Evolutionary conservation across 352 stramenopile genomes (phyloP), one percentile per base, ranked within the genome.

Genomic region (Phytophthora colocasiae): DNA sequence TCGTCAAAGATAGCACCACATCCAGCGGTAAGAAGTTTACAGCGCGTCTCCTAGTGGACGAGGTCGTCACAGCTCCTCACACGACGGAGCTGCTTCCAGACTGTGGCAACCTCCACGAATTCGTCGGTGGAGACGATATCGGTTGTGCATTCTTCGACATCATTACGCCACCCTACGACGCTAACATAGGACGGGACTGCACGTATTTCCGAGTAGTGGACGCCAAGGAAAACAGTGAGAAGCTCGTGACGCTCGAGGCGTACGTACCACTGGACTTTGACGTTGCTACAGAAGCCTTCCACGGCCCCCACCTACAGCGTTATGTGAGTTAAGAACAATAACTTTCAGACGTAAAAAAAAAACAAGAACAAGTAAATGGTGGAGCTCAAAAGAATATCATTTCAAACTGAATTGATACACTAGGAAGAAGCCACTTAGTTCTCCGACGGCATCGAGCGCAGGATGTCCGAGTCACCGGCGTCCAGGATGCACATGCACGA

Each of bases 381-480:
- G 56, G 40, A 56, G 66, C 66, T 61, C 66, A 75, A 59, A 38
- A 63, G 60, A 73, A 63, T 67, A 22, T 55, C 49, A 66, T 74
- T 70, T 52, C 9, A 17, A 51, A 39, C 41, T 39, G 10, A 22
- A 38, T 41, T 59, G 46, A 27, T 51, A 49, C n/a, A 24, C 45
- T 51, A 48, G 52, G 24, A 51, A 53, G n/a, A 56, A 54, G 43
- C 6, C 46, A 34, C 32, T 44, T 74, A 69, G 82, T 91, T 89
- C 56, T 89, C 78, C 44, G 45, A 69, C 19, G 73, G 68, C 75
- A 78, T 83, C n/a, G 86, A 81, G 55, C 85, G 87, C 65, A 99
- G 80, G 80, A 99, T 99, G 90, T 99, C 98, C 58, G 97, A 99
- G 87, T 99, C 98, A 91, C 98, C 98, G 46, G 85, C 88, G 82